Evolutionary conservation across 2,329 filamentous ascomycete species (phyloP), one percentile per base, ranked within the genome.

Genomic region (Samsoniella hepiali): DNA sequence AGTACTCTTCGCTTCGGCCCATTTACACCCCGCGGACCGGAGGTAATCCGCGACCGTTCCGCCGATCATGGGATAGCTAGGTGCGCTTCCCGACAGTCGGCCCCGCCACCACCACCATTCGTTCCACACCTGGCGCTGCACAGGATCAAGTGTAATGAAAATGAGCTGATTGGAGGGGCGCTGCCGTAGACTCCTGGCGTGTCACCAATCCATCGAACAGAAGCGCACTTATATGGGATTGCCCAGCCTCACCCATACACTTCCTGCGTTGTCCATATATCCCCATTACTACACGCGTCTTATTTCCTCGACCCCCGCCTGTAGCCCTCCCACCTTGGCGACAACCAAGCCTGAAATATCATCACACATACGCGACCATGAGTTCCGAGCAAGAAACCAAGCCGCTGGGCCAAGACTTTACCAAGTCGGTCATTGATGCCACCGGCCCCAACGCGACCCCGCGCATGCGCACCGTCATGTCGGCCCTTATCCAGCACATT

Each of bases 381-480:
- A 22, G 11, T 50, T 58, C 45, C 7, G 51, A 62, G 15, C 42
- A 62, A 32, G 54, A 65, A 13, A 68, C 66, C 51, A 67, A 68
- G 36, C 70, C 67, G 29, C 69, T 78, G 2, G 76, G 75, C 45
- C 72, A 74, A 29, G 75, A 80, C 76, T 93, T 94, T 81, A 95
- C 91, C 49, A 76, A 86, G 68, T 79, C 83, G 68, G 90, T 94
- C 73, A 84, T 94, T 72, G 83, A 88, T 65, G 84, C 88, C 66
- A 93, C 91, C 75, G 89, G 91, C 5, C 88, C 89, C 67, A 85
- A 89, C 66, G 88, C 89, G 10, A 79, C 83, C 67, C 86, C 89
- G 38, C 84, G 91, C 49, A 83, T 89, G 70, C 84, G 88, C 64
- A 80, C 87, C 69, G 82, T 94, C 72, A 83, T 94, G 78, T 74